phyloP scores from a whole-genome alignment of 2,329 filamentous ascomycete species.

The Penicillium expansum region DNA sequence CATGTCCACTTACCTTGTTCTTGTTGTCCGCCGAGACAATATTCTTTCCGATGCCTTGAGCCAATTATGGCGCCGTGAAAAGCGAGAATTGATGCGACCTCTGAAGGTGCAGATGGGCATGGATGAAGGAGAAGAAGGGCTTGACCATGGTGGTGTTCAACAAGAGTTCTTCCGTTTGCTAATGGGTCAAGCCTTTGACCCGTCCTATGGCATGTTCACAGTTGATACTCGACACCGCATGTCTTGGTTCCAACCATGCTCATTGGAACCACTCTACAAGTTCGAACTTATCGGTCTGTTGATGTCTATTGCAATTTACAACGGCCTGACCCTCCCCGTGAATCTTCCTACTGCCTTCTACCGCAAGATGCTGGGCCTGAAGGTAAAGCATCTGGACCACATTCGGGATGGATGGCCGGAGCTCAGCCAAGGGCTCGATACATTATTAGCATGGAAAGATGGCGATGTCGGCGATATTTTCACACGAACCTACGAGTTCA shows the following conservation, averaged over 20 bases:
- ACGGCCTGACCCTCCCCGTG: constrained; percentile 84
- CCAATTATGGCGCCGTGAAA: constrained; percentile 84
- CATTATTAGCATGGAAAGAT: constrained; percentile 74
- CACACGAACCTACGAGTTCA: constrained; percentile 82
- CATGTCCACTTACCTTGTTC: constrained; percentile 67
- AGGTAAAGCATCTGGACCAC: constrained; percentile 68
- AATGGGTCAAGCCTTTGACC: constrained; percentile 74
- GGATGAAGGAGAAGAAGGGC: constrained; percentile 77
- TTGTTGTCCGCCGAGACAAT: constrained; percentile 65
- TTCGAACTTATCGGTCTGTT: constrained; percentile 85
- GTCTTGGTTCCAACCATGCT: constrained; percentile 83
- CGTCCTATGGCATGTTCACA: constrained; percentile 73
- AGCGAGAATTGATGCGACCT: constrained; percentile 76
- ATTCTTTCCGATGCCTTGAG: constrained; percentile 74
- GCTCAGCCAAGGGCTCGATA: constrained; percentile 69
- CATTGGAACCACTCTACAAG: constrained; percentile 80
- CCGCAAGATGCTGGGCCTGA: constrained; percentile 68
- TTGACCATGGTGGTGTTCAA: constrained; percentile 92
- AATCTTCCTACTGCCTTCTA: constrained; percentile 87
- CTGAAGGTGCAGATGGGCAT: constrained; percentile 85
- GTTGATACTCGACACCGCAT: constrained; percentile 72
- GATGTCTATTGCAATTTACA: constrained; percentile 88
- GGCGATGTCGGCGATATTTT: constrained; percentile 80
- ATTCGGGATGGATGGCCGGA: constrained; percentile 87
- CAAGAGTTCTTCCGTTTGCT: constrained; percentile 92